Percentiles rank a stretch among this genome's conserved stretches.
Conservation (phyloP, 306 rosid species). For the Glycine tomentella region DNA sequence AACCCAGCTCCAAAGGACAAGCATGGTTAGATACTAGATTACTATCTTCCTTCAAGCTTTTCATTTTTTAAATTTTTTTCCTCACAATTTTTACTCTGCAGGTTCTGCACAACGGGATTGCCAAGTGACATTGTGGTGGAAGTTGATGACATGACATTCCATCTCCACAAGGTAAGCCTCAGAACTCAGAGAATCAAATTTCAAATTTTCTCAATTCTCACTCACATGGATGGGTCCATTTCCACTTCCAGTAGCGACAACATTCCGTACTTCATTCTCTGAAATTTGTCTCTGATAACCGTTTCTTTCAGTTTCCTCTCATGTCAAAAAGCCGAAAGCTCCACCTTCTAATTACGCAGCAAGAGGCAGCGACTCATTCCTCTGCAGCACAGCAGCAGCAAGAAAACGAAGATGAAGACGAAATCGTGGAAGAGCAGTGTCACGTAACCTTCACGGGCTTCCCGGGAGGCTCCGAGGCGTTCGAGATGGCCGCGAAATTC, state of each 20-base stretch:
- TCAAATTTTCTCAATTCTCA: not conserved
- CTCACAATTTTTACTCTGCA: conserved; percentile 19
- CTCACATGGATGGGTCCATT: conserved; percentile 13
- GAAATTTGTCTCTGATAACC: conserved; percentile 9
- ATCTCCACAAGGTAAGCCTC: conserved; percentile 86
- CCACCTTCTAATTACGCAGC: conserved; percentile 69
- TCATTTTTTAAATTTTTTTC: not conserved
- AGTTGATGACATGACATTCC: conserved; percentile 88
- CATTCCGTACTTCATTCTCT: not conserved
- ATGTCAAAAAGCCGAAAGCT: conserved; percentile 88
- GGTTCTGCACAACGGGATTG: conserved; percentile 97
- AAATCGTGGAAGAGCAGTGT: conserved; percentile 77
- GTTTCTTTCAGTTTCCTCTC: conserved; percentile 78
- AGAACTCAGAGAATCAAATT: conserved; percentile 9
- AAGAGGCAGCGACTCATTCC: conserved; percentile 64
- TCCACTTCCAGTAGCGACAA: conserved; percentile 35
- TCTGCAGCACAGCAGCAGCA: conserved; percentile 42
- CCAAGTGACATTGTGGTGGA: conserved; percentile 95
- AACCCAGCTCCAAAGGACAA: conserved; percentile 83
- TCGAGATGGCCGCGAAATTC: conserved; percentile 91
- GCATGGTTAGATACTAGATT: conserved; percentile 70
- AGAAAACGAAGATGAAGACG: conserved; percentile 62
- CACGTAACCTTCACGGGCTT: conserved; percentile 67
- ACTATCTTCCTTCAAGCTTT: not conserved
- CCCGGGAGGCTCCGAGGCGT: conserved; percentile 89